Conservation (phyloP, 169 alveolate species). For the Plasmodium inui region DNA sequence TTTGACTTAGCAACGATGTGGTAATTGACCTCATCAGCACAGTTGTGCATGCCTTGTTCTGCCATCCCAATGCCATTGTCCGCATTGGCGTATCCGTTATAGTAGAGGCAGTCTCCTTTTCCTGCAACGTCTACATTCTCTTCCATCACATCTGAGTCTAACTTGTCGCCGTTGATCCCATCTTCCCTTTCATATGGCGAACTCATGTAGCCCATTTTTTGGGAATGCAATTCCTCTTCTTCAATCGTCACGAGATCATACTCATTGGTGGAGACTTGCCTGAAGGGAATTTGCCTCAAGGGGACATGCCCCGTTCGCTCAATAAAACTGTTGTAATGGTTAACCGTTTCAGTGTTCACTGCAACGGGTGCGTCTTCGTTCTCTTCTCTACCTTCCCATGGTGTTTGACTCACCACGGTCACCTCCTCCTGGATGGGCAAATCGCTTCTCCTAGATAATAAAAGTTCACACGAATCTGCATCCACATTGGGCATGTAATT, state of each 20-base stretch:
- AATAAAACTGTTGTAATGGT: background rate
- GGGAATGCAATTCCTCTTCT: background rate
- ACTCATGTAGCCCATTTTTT: background rate
- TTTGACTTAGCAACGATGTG: background rate
- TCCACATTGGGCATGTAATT: background rate
- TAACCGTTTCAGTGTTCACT: background rate
- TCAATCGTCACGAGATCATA: background rate
- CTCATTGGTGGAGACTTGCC: background rate
- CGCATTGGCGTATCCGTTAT: background rate
- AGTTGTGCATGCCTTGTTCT: background rate
- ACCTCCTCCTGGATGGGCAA: background rate
- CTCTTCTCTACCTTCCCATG: background rate
- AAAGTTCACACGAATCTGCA: background rate
- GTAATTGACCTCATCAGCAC: background rate
- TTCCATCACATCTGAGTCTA: background rate
- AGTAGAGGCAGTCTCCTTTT: background rate
- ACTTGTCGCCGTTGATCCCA: background rate
- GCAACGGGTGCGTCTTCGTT: background rate
- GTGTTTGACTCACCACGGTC: background rate
- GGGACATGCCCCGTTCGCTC: background rate
- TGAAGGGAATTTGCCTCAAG: background rate
- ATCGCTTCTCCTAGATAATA: background rate
- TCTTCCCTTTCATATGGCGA: background rate
- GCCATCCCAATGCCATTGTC: background rate
- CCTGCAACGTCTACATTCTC: background rate